Evolutionary conservation across 2,329 filamentous ascomycete genomes (phyloP).

Genomic region (Fusarium brevicatenulatum): DNA sequence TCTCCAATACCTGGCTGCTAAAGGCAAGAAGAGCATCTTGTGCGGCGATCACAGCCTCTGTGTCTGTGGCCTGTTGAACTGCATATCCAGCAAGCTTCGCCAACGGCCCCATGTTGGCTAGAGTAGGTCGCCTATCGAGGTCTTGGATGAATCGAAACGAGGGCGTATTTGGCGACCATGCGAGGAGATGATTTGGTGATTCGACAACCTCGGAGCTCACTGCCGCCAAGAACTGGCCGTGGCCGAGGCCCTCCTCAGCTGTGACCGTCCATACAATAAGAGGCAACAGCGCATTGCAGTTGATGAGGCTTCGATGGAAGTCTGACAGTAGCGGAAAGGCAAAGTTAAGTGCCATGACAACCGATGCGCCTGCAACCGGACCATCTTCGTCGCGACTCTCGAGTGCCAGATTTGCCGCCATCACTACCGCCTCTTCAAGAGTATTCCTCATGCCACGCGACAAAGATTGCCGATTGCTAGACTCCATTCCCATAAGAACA

Average conservation of each 20-base stretch:
- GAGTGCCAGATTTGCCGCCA: conserved; percentile 81
- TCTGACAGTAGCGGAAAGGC: conserved; percentile 78
- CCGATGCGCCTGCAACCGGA: conserved; percentile 57
- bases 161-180: conserved; percentile 70
- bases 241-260: conserved; percentile 77
- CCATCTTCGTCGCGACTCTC: conserved; percentile 55
- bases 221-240: conserved; percentile 77
- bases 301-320: conserved; percentile 64
- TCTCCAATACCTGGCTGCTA: conserved; percentile 70
- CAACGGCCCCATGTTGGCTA: conserved; percentile 74
- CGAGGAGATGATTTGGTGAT: conserved; percentile 55
- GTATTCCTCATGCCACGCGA: conserved; percentile 70
- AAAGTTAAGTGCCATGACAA: conserved; percentile 80
- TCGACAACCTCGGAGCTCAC: conserved; percentile 75
- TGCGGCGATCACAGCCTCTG: conserved; percentile 57
- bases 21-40: conserved; percentile 75
- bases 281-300: conserved; percentile 77
- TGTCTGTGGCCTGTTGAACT: conserved; percentile 63
- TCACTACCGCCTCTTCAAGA: conserved; percentile 78
- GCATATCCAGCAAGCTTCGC: conserved; percentile 73
- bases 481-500: conserved; percentile 79
- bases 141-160: conserved; percentile 70
- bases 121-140: conserved; percentile 69
- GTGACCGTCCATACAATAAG: conserved; percentile 74
- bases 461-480: conserved; percentile 70